These are phyloP conservation scores for Aspergillus sojae DNA, from an alignment of 2,329 filamentous ascomycete species.

Conservation along the genomic window DNA sequence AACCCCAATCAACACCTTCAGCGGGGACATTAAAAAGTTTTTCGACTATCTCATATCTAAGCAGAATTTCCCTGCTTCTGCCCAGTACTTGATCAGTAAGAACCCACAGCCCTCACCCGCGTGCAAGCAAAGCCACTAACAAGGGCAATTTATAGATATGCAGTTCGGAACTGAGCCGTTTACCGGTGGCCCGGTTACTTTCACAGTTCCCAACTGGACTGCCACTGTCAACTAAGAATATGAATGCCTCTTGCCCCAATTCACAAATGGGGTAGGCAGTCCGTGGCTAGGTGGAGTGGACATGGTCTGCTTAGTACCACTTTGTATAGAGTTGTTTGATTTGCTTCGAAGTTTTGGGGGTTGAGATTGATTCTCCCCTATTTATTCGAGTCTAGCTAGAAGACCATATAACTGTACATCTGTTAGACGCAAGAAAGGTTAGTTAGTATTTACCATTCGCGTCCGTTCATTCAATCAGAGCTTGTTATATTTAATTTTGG, in stretches of 20 bases:
- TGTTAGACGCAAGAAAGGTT: too few relatives aligned
- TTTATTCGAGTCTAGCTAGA: background rate
- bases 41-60: conserved; percentile 54
- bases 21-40: conserved; percentile 60
- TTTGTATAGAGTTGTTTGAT: background rate
- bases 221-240: conserved; percentile 12
- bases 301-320: background rate
- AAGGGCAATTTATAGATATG: conserved; percentile 13
- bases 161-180: conserved; percentile 61
- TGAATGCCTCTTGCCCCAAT: background rate
- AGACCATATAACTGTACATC: too few relatives aligned
- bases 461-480: background rate
- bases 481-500: background rate
- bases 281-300: background rate
- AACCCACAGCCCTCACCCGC: conserved; percentile 16
- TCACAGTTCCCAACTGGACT: conserved; percentile 22
- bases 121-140: background rate
- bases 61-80: conserved; percentile 49
- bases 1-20: conserved; percentile 51
- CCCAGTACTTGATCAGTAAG: conserved; percentile 55
- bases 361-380: background rate
- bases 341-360: background rate
- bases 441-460: background rate
- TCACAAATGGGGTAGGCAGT: background rate
- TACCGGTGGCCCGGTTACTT: conserved; percentile 50